Evolutionary conservation across 2,329 filamentous ascomycete genomes (phyloP).

Genomic region (Trichoderma sp.): DNA sequence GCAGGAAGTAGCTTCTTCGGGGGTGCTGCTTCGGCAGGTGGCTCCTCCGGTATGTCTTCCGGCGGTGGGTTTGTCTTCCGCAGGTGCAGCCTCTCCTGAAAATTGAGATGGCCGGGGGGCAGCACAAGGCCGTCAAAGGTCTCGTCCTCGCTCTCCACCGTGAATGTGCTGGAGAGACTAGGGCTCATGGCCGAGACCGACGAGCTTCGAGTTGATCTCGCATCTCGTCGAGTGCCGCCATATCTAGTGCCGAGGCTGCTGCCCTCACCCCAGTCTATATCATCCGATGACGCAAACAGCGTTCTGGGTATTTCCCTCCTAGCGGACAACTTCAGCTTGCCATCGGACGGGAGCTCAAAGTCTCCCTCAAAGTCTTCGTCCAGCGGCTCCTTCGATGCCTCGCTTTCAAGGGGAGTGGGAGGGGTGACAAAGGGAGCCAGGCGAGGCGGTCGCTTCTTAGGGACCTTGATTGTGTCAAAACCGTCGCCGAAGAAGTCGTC

Average conservation of each 20-base stretch:
- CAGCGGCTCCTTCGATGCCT: conserved; percentile 28
- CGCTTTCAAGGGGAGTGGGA: conserved; percentile 54
- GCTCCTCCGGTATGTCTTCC: conserved; percentile 45
- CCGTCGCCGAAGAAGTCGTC: conserved; percentile 66
- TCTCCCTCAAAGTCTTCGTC: conserved; percentile 73
- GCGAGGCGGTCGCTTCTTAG: conserved; percentile 57
- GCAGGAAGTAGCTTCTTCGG: conserved; percentile 36
- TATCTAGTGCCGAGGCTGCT: conserved; percentile 91
- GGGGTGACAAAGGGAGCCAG: conserved; percentile 56
- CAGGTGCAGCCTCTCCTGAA: conserved; percentile 74
- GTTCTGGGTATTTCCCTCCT: conserved; percentile 64
- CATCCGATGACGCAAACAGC: conserved; percentile 64
- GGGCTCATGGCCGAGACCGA: conserved; percentile 88
- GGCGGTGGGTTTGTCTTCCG: conserved; percentile 64
- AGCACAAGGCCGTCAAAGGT: conserved; percentile 86
- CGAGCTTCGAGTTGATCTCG: conserved; percentile 79
- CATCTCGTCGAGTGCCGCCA: conserved; percentile 79
- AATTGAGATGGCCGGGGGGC: conserved; percentile 79
- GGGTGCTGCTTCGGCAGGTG: conserved; percentile 32
- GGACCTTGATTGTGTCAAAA: conserved; percentile 66
- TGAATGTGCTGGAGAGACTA: conserved; percentile 88
- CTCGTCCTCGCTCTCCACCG: conserved; percentile 90
- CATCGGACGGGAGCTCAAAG: conserved; percentile 68
- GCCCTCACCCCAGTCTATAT: conserved; percentile 92
- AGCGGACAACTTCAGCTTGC: conserved; percentile 65